Base-by-base conservation (phyloP, 169 alveolate species). In the Plasmodium berghei region DNA sequence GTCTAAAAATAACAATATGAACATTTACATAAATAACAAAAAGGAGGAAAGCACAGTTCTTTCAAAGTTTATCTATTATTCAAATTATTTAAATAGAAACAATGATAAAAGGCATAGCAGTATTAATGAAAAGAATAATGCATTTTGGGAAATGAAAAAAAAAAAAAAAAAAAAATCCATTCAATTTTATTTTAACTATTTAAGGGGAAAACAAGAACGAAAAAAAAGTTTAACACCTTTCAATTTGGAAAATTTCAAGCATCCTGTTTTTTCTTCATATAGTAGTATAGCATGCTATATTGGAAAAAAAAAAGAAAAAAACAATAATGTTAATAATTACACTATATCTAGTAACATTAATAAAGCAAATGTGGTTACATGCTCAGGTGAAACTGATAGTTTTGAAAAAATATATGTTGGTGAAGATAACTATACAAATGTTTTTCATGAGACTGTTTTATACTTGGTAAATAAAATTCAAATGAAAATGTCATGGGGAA, bases 21-120 rank as follows among this genome's bases (percentile, higher is more conserved):
- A 70, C 14, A 18, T 85, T 46, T 85, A 85, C n/a, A 72, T 85
- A 62, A 85, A 85, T 85, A 54, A 72, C 42, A 70, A 58, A 28
- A 62, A 63, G 22, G 9, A 62, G n/a, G 5, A 22, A 20, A 72
- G 67, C 62, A 80, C 80, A 4, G 45, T 72, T 24, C 71, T 52
- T 18, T 40, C 55, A 16, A 40, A 69, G 45, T 14, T 80, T 46
- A 58, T 14, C 20, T 40, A 66, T 48, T 80, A 6, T 34, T 34
- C 42, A 34, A 34, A 34, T 34, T 34, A 34, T 34, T 34, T 34
- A 34, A 34, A 34, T 34, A 34, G 42, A 5, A 34, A 34, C 0
- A 34, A 34, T 34, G 42, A 34, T 34, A 34, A 34, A 34, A 34
- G 8, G 8, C 42, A 34, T 34, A 34, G 8, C 42, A 34, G 42